Conservation (phyloP, 208 protist genomes). For the Wallacemonas collosoma region DNA sequence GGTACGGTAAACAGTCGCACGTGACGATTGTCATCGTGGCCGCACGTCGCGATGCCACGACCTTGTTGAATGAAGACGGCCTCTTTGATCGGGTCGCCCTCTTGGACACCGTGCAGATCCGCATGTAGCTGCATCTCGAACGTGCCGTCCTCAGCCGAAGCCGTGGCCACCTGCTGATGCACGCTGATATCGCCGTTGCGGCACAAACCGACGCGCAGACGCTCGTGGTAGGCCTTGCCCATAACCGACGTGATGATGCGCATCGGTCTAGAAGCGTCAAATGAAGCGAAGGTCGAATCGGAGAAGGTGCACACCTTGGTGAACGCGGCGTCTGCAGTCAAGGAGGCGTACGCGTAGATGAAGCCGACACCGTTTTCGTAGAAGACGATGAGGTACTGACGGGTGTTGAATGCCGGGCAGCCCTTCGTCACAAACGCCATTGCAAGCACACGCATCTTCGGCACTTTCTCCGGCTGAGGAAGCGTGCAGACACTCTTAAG, state of each 20-base stretch:
- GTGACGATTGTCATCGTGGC: constrained; percentile 48
- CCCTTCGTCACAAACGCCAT: constrained; percentile 49
- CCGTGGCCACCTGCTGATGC: constrained; percentile 35
- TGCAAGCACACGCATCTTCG: constrained; percentile 51
- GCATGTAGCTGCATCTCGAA: constrained; percentile 47
- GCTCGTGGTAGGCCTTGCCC: constrained; percentile 70
- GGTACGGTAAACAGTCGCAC: constrained; percentile 67
- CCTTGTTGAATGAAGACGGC: constrained; percentile 62
- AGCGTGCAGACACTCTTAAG: constrained; percentile 24
- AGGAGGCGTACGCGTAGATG: constrained; percentile 52
- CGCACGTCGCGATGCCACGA: constrained; percentile 63
- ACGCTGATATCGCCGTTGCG: constrained; percentile 50
- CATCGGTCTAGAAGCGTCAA: constrained; percentile 40
- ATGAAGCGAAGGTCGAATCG: constrained; percentile 59
- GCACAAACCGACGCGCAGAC: constrained; percentile 47
- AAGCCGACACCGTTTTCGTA: constrained; percentile 54
- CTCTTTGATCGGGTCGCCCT: constrained; percentile 42
- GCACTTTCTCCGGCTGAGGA: constrained; percentile 26
- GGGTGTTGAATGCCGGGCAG: constrained; percentile 68
- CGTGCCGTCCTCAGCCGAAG: constrained; percentile 18
- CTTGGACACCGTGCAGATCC: constrained; percentile 55
- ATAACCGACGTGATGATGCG: constrained; percentile 47
- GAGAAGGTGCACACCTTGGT: constrained; percentile 49
- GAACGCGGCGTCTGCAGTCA: constrained; percentile 31
- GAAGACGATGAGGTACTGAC: constrained; percentile 62